A percentile compares a stretch with the other conserved stretches of the same genome.
Evolutionary conservation across 352 stramenopile species (phyloP).

Genomic region (Halophytophthora polymorphica): DNA sequence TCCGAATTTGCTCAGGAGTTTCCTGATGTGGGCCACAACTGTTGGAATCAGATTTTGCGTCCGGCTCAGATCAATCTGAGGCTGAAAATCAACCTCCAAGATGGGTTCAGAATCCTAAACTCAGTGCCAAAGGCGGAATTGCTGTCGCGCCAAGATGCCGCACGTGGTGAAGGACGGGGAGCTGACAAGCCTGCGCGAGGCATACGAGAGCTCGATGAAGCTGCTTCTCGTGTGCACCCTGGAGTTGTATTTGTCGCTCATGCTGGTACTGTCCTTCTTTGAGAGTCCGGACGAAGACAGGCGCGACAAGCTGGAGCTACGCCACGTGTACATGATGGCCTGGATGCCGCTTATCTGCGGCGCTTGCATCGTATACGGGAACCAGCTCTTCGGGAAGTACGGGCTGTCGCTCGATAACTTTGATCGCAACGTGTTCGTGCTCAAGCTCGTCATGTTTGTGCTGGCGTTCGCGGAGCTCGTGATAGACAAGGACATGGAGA

Average conservation of each 20-base stretch:
- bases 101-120: no score
- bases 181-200: conserved; percentile 4
- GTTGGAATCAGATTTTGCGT: no score
- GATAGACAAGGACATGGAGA: conserved; percentile 45
- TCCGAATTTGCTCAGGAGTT: no score
- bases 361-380: conserved; percentile 32
- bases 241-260: conserved; percentile 50
- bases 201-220: conserved; percentile 34
- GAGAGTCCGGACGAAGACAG: conserved; percentile 30
- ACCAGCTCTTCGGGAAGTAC: conserved; percentile 29
- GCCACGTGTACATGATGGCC: conserved; percentile 46
- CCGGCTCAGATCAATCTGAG: no score
- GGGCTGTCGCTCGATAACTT: conserved; percentile 41
- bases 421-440: conserved; percentile 40
- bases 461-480: conserved; percentile 42
- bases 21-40: no score
- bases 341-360: conserved; percentile 45
- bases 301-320: conserved; percentile 47
- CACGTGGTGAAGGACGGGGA: background rate
- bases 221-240: conserved; percentile 41
- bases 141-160: background rate
- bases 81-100: no score
- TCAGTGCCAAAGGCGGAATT: no score
- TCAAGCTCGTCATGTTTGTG: conserved; percentile 53
- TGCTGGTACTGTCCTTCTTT: conserved; percentile 57